Conservation (phyloP, 108 stramenopile species). For the Cyclotella baltica region DNA sequence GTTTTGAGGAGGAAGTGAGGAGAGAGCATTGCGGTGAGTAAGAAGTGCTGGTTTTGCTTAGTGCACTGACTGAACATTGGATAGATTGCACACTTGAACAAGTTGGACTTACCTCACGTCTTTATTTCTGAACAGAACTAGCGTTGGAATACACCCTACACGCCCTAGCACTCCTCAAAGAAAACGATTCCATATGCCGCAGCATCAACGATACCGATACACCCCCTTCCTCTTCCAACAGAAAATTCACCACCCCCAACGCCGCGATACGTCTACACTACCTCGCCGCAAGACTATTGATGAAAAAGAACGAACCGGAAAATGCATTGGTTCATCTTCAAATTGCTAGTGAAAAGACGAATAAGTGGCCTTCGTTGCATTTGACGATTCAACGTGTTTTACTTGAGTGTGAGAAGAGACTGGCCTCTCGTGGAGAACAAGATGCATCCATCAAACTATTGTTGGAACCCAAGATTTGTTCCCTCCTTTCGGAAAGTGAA, state of each 20-base stretch:
- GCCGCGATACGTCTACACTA: slow-evolving; percentile 72
- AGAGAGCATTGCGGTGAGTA: slow-evolving; percentile 63
- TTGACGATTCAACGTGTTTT: slow-evolving; percentile 64
- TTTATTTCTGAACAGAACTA: slow-evolving; percentile 25
- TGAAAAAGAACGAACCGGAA: slow-evolving; percentile 52
- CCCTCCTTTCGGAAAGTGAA: slow-evolving; percentile 27
- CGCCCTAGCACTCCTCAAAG: slow-evolving; percentile 66
- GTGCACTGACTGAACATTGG: background rate
- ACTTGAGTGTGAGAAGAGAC: slow-evolving; percentile 66
- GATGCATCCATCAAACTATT: slow-evolving; percentile 34
- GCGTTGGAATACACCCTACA: slow-evolving; percentile 69
- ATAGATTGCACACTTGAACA: background rate
- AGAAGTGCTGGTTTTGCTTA: background rate
- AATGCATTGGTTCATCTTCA: slow-evolving; percentile 65
- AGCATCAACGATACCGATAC: slow-evolving; percentile 14
- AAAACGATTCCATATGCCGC: slow-evolving; percentile 27
- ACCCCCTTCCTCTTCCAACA: background rate
- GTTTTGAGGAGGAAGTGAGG: slow-evolving; percentile 55
- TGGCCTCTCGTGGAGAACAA: slow-evolving; percentile 13
- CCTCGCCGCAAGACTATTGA: slow-evolving; percentile 76
- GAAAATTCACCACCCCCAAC: slow-evolving; percentile 16
- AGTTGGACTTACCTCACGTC: background rate
- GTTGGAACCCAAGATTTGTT: slow-evolving; percentile 30
- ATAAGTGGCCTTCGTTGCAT: slow-evolving; percentile 75
- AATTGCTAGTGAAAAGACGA: slow-evolving; percentile 55